phyloP scores from a whole-genome alignment of 2,329 filamentous ascomycete genomes.

The Fusarium tuaranense region DNA sequence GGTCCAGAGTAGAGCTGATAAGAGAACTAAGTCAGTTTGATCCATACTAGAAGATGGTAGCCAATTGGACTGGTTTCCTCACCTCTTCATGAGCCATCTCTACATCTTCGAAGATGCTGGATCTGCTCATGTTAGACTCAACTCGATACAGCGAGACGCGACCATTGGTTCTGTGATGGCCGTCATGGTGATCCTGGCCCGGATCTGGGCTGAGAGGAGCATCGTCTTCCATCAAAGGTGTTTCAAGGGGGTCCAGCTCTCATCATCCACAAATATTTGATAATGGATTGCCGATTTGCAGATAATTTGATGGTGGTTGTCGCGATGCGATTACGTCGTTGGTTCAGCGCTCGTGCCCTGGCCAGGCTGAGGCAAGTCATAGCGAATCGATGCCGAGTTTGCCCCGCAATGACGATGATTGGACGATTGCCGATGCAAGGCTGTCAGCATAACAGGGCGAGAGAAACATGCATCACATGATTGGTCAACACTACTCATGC shows the following conservation, averaged over 20 bases:
- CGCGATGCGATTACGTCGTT: slow-evolving; percentile 42
- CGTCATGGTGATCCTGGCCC: slow-evolving; percentile 33
- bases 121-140: slow-evolving; percentile 76
- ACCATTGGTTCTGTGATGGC: slow-evolving; percentile 36
- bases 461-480: not conserved
- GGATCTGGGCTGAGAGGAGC: slow-evolving; percentile 31
- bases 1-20: slow-evolving; percentile 85
- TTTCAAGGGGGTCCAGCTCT: slow-evolving; percentile 18
- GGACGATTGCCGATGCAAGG: slow-evolving; percentile 26
- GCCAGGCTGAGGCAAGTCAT: slow-evolving; percentile 38
- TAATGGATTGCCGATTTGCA: slow-evolving; percentile 22
- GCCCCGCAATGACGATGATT: slow-evolving; percentile 32
- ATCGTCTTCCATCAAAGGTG: slow-evolving; percentile 46
- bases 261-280: slow-evolving; percentile 31
- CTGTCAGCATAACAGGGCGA: slow-evolving; percentile 8
- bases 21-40: slow-evolving; percentile 16
- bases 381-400: slow-evolving; percentile 29
- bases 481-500: not conserved
- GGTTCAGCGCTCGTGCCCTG: slow-evolving; percentile 27
- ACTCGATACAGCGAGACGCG: slow-evolving; percentile 68
- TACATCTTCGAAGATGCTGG: slow-evolving; percentile 92
- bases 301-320: slow-evolving; percentile 17
- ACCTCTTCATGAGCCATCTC: slow-evolving; percentile 99
- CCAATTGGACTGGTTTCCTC: slow-evolving; percentile 12
- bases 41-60: not conserved